Conservation (phyloP, 2,329 filamentous ascomycete genomes). For the Cladosporium sp. region DNA sequence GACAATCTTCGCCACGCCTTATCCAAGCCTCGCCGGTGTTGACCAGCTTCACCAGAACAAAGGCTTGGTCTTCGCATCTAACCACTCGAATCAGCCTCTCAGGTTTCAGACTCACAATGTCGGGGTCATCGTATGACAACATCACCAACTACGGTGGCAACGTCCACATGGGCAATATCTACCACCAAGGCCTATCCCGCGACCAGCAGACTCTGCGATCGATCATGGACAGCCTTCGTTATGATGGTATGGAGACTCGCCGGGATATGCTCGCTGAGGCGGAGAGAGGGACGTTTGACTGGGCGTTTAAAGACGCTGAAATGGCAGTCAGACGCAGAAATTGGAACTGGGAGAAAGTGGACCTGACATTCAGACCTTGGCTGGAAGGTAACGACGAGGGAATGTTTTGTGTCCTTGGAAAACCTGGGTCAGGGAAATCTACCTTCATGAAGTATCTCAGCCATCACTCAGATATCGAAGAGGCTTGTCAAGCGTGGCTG, state of each 20-base stretch:
- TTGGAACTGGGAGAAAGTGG: not conserved
- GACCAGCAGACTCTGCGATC: not conserved
- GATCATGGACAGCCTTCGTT: constrained; percentile 1
- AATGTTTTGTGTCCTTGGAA: constrained; percentile 11
- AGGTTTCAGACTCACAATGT: too few relatives aligned
- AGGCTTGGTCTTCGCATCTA: too few relatives aligned
- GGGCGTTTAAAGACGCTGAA: not conserved
- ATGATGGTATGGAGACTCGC: not conserved
- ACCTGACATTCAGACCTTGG: not conserved
- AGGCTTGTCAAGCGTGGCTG: not conserved
- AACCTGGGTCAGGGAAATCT: constrained; percentile 15
- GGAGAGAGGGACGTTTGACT: not conserved
- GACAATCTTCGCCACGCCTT: too few relatives aligned
- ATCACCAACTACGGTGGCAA: not conserved
- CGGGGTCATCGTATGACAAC: not conserved
- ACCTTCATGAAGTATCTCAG: constrained; percentile 11
- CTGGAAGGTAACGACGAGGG: not conserved
- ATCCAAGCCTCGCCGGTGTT: too few relatives aligned
- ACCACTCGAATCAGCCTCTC: too few relatives aligned
- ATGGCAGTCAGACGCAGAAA: not conserved
- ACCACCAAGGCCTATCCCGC: not conserved
- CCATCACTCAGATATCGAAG: not conserved
- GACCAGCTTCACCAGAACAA: too few relatives aligned
- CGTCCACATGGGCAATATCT: not conserved
- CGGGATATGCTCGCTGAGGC: not conserved